Evolutionary conservation across 805 yeast species (phyloP).

Genomic region (Metschnikowia sp.): DNA sequence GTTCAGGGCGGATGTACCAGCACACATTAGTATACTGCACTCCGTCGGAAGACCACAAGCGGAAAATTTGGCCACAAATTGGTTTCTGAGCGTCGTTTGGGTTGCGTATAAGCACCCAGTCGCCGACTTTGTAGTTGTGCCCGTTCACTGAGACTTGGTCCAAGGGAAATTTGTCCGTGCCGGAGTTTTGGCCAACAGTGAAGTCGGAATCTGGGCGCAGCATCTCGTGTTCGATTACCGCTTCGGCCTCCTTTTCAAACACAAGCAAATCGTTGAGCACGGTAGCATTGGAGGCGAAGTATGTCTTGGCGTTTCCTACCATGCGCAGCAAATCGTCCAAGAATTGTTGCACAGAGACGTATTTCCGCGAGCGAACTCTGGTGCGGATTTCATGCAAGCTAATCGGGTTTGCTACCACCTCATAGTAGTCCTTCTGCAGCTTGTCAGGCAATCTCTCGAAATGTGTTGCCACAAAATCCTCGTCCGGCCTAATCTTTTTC

Average conservation of each 20-base stretch:
- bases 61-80: constrained; percentile 88
- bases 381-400: constrained; percentile 72
- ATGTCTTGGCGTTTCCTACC: constrained; percentile 69
- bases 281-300: constrained; percentile 48
- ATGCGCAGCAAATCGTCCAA: constrained; percentile 72
- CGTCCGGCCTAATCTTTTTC: constrained; percentile 47
- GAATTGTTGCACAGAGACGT: constrained; percentile 70
- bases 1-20: constrained; percentile 98
- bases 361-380: constrained; percentile 81
- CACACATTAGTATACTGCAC: constrained; percentile 88
- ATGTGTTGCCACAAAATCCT: constrained; percentile 50
- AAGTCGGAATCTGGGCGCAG: constrained; percentile 80
- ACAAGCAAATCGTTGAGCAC: constrained; percentile 58
- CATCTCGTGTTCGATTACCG: constrained; percentile 63
- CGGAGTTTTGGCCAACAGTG: constrained; percentile 38
- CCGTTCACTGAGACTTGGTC: constrained; percentile 73
- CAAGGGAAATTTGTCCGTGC: constrained; percentile 62
- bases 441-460: constrained; percentile 85
- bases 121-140: constrained; percentile 78
- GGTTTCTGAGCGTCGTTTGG: constrained; percentile 88
- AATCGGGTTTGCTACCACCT: constrained; percentile 54
- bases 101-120: constrained; percentile 87
- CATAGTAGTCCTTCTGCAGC: constrained; percentile 52
- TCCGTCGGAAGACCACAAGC: constrained; percentile 89
- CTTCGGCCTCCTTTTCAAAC: constrained; percentile 60